Evolutionary conservation across 306 rosid species (phyloP).

Genomic region (Purshia tridentata): DNA sequence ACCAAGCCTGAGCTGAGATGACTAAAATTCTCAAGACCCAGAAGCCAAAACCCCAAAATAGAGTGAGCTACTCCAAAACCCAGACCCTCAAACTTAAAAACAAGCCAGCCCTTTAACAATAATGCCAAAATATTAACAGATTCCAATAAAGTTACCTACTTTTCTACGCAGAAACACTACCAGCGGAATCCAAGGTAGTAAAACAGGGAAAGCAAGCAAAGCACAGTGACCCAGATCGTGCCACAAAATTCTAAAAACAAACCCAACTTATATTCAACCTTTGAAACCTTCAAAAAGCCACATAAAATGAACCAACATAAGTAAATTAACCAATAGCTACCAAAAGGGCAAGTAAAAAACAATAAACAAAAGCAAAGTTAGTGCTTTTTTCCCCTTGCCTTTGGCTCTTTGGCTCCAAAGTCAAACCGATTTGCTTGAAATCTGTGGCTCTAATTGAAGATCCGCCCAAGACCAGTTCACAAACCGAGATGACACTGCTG

Average conservation of each 20-base stretch:
- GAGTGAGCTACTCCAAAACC: slow-evolving; percentile 23
- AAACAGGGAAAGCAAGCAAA: slow-evolving; percentile 38
- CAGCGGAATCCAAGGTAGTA: slow-evolving; percentile 55
- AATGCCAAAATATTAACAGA: slow-evolving; percentile 37
- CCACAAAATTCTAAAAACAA: slow-evolving; percentile 35
- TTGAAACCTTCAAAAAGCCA: slow-evolving; percentile 32
- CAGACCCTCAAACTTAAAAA: slow-evolving; percentile 29
- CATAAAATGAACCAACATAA: slow-evolving; percentile 22
- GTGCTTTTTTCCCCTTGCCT: slow-evolving; percentile 20
- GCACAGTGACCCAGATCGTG: slow-evolving; percentile 46
- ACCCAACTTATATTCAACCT: slow-evolving; percentile 34
- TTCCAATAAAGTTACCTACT: slow-evolving; percentile 50
- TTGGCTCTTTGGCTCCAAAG: slow-evolving; percentile 36
- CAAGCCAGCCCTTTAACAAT: slow-evolving; percentile 19
- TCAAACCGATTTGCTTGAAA: slow-evolving; percentile 40
- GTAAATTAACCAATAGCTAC: background rate
- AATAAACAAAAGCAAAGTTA: slow-evolving; percentile 6
- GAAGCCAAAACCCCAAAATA: slow-evolving; percentile 26
- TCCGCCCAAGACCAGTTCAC: slow-evolving; percentile 37
- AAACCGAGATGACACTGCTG: slow-evolving; percentile 41
- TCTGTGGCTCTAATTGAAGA: slow-evolving; percentile 43
- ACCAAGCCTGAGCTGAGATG: slow-evolving; percentile 10
- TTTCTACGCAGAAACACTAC: slow-evolving; percentile 33
- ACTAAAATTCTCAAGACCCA: slow-evolving; percentile 15
- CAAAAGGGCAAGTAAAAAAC: background rate